Evolutionary conservation across 257 asterid species (phyloP).

Genomic region (Solanum raphanifolium): DNA sequence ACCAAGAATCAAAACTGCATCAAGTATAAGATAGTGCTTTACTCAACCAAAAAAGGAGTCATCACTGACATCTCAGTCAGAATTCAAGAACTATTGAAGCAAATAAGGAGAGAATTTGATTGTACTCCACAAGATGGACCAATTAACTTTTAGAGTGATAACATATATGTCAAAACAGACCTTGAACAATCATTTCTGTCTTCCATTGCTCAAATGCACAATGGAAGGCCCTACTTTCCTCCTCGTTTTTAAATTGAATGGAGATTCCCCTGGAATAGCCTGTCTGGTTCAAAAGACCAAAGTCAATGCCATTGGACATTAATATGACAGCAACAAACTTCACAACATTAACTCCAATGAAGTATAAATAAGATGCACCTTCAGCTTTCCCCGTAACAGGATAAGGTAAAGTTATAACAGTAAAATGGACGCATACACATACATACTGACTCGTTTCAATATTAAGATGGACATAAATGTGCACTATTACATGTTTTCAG

Average conservation of each 20-base stretch:
- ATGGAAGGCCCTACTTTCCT: constrained; percentile 86
- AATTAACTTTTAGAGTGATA: neutral
- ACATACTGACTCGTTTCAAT: neutral
- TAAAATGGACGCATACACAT: neutral
- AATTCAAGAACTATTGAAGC: neutral
- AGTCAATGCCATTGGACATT: neutral
- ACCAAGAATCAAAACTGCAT: neutral
- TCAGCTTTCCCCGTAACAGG: neutral
- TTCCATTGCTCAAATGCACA: constrained; percentile 93
- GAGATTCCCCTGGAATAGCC: constrained; percentile 80
- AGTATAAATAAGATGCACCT: neutral
- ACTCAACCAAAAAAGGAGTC: neutral
- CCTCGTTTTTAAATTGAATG: constrained; percentile 81
- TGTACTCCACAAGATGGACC: neutral
- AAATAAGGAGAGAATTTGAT: neutral
- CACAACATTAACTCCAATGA: neutral
- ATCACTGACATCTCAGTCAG: neutral
- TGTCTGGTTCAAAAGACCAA: constrained; percentile 58
- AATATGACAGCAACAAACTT: neutral
- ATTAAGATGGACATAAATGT: neutral
- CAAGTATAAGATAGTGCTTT: neutral
- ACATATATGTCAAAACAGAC: constrained; percentile 22
- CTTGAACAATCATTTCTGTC: constrained; percentile 65
- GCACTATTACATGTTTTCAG: neutral
- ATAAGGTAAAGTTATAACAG: neutral